Evolutionary conservation across 2,329 filamentous ascomycete genomes (phyloP), one percentile per base, ranked within the genome.

Genomic region (Sarocladium brachiariae): DNA sequence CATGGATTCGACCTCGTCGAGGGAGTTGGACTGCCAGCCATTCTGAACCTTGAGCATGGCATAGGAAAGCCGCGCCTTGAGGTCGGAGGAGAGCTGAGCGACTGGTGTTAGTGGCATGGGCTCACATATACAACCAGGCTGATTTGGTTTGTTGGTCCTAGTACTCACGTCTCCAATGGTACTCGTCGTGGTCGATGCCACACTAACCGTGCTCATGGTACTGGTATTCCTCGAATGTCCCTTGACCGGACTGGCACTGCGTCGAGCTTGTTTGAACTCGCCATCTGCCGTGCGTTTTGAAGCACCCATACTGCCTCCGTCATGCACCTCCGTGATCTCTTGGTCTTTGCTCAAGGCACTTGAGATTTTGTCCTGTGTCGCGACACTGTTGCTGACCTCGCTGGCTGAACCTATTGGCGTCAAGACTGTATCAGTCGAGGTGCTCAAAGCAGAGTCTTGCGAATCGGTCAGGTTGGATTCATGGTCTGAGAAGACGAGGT

Each of bases 31-130:
- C 67, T 95, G 87, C 86, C 90, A 93, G 52, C 89, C 89, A 62
- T 95, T 84, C 63, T 89, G 89, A 35, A 96, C 87, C 67, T 96
- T 96, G 63, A 95, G 79, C 79, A 95, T 93, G 56, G 92, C 92
- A 66, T 96, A 96, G 6, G 89, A 89, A 24, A 97, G 77, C 59
- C 89, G 86, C 48, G 89, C 84, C 63, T 85, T 86, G 49, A 97
- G 77, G 62, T 92, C 87, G 50, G 84, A 80, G 35, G 88, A 89
- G 50, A 89, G 71, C 86, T 90, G 64, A 47, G 43, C 6, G 3
- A 18, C 4, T 4, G 9, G n/a, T 27, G 50, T 54, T 34, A 54
- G 53, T 31, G 23, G 43, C 38, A 18, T 54, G 57, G 53, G 59
- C 54, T n/a, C n/a, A n/a, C n/a, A n/a, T n/a, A n/a, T n/a, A n/a